Base-by-base conservation (phyloP, 805 yeast species). In the Candida schatavii region DNA sequence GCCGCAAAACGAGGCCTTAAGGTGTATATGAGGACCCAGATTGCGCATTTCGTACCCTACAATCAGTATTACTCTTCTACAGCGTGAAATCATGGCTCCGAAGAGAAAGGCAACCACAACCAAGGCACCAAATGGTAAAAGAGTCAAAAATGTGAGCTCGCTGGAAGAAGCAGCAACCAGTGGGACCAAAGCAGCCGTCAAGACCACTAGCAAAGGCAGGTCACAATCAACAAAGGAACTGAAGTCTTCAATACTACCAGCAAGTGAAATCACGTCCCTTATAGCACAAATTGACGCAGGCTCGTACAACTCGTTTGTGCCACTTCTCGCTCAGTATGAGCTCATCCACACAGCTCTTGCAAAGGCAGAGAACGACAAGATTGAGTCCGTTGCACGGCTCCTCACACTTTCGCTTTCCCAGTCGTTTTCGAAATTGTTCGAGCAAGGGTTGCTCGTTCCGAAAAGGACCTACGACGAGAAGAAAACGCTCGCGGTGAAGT, bases 291-390 rank as follows among this genome's bases (percentile, higher is more conserved):
- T 36, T 13, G 17, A 36, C n/a, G 32, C 25, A n/a, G 74, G 74
- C 45, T 44, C 75, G 45, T 79, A 77, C 56, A 85, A 85, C 54
- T 74, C 77, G 45, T 58, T 85, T 5, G 76, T 70, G 2, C 54
- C 53, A 4, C 59, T 85, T 30, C 44, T 80, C n/a, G 61, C 60
- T 11, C 70, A 68, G 39, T 64, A 73, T 26, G 59, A 56, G 4
- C 31, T 45, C 1, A 48, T 62, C 15, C 54, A 49, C 42, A 32
- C 41, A 21, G 48, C 37, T 43, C 58, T 58, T 10, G 22, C 15
- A 2, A 31, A 36, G 0, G 49, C 51, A n/a, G 57, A 62, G 19
- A 43, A 47, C 15, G 56, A 52, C 4, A 49, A 43, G 6, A 50
- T 48, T 2, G 74, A 68, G 39, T 39, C 43, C 3, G n/a, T 44